Conservation (phyloP, 805 yeast genomes). For the Candida maris region DNA sequence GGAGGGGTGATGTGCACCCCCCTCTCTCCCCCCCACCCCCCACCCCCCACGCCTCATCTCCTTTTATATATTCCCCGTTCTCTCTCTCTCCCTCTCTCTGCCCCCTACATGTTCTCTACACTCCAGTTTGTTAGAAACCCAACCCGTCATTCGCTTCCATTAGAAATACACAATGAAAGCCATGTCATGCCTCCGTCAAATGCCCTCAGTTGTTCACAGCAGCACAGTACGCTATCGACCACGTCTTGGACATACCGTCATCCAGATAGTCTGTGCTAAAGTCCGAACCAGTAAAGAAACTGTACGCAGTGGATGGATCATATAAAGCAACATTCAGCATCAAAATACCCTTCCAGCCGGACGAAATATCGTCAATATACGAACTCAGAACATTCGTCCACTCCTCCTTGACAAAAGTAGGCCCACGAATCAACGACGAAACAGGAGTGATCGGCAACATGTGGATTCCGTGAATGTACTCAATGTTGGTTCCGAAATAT, state of each 20-base stretch:
- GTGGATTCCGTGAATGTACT: constrained; percentile 72
- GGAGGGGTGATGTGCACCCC: too few relatives aligned
- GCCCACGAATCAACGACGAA: constrained; percentile 57
- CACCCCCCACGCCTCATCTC: too few relatives aligned
- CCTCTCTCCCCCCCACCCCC: too few relatives aligned
- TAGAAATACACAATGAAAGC: constrained; percentile 1
- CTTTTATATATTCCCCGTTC: too few relatives aligned
- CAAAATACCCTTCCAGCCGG: constrained; percentile 75
- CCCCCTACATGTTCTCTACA: too few relatives aligned
- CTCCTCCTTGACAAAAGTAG: constrained; percentile 58
- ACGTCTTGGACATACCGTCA: constrained; percentile 81
- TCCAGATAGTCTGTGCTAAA: constrained; percentile 62
- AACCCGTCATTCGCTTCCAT: not conserved
- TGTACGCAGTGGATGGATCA: constrained; percentile 62
- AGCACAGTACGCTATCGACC: constrained; percentile 78
- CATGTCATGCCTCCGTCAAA: too few relatives aligned
- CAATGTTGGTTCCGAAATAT: constrained; percentile 52
- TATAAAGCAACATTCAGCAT: constrained; percentile 71
- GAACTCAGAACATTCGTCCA: constrained; percentile 53
- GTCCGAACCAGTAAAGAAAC: constrained; percentile 53
- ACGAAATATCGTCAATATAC: constrained; percentile 49
- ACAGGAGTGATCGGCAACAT: constrained; percentile 68
- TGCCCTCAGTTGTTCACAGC: constrained; percentile 38
- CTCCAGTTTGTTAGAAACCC: not conserved
- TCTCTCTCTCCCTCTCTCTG: too few relatives aligned